Base-by-base conservation (phyloP, 768 basidiomycete genomes). In the Amanita polypyramis region DNA sequence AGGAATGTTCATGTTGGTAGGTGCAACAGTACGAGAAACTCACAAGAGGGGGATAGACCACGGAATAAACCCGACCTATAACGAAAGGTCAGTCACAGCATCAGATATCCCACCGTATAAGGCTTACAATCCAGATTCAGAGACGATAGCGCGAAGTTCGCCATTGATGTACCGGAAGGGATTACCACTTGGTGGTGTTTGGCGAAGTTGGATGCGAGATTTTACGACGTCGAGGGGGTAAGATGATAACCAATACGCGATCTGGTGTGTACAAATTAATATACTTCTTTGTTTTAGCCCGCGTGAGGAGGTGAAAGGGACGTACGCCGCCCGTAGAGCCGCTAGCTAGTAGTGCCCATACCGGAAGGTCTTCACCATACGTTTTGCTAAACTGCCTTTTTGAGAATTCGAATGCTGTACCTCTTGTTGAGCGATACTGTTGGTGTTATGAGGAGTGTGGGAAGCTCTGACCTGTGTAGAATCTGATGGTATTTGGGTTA, bases 141-240 rank as follows among this genome's bases (percentile, higher is more conserved):
- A 62, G 1, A 93, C 62, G 21, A 95, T 75, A 0, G 69, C 62
- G 46, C 65, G 72, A n/a, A 92, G 52, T 58, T 95, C 92, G 29
- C 67, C 63, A 0, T 70, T 69, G 39, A 97, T 89, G 56, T 96
- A 96, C 47, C 72, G 80, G 51, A 79, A 75, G 5, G 85, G 85
- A 4, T 76, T 81, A 2, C 89, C 77, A 32, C 66, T 68, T 7
- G 91, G 90, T 0, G 94, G 91, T 2, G 70, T 76, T 0, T 73
- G 58, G 0, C 87, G 79, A 5, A 94, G 73, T 57, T 97, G 94
- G 8, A 96, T 72, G 30, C 91, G 80, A 3, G 90, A 93, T 67
- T 97, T 97, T 27, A 94, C 77, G 4, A 96, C 88, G 54, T 97
- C 93, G 4, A 95, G 69, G 0, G 92, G 95, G 62, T 95, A 97